These are phyloP conservation scores for Plantago coronopus DNA, from an alignment of 305 asterid species.

Conservation along the genomic window DNA sequence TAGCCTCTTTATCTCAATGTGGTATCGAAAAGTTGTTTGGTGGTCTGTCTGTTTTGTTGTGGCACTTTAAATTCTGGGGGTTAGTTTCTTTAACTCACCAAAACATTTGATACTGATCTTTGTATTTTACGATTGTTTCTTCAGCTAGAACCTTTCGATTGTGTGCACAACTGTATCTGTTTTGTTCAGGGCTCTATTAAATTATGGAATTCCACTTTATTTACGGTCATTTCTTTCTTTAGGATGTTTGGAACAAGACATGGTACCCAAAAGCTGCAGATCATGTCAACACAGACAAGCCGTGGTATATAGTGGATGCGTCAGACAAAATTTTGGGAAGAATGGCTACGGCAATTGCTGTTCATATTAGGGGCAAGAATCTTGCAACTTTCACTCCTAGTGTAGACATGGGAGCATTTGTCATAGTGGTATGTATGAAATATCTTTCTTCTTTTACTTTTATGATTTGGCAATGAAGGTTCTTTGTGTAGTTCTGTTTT, in stretches of 20 bases:
- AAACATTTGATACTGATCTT: no score
- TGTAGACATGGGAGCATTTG: slow-evolving; percentile 97
- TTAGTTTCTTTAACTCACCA: no score
- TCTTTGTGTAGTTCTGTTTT: background rate
- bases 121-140: background rate
- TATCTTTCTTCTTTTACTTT: slow-evolving; percentile 12
- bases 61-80: background rate
- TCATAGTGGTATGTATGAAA: slow-evolving; percentile 63
- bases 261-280: slow-evolving; percentile 95
- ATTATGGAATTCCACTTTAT: slow-evolving; percentile 11
- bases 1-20: background rate
- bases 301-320: slow-evolving; percentile 93
- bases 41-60: background rate
- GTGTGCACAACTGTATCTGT: background rate
- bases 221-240: slow-evolving; percentile 26
- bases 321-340: slow-evolving; percentile 88
- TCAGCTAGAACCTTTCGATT: slow-evolving; percentile 12
- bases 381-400: slow-evolving; percentile 90
- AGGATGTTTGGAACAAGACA: slow-evolving; percentile 91
- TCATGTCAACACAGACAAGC: slow-evolving; percentile 75
- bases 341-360: slow-evolving; percentile 86
- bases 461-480: slow-evolving; percentile 5
- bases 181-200: slow-evolving; percentile 3
- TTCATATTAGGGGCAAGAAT: slow-evolving; percentile 82
- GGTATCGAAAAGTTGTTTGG: background rate